These are phyloP conservation scores for Solanum sitiens DNA, from an alignment of 257 asterid genomes.

Conservation along the genomic window DNA sequence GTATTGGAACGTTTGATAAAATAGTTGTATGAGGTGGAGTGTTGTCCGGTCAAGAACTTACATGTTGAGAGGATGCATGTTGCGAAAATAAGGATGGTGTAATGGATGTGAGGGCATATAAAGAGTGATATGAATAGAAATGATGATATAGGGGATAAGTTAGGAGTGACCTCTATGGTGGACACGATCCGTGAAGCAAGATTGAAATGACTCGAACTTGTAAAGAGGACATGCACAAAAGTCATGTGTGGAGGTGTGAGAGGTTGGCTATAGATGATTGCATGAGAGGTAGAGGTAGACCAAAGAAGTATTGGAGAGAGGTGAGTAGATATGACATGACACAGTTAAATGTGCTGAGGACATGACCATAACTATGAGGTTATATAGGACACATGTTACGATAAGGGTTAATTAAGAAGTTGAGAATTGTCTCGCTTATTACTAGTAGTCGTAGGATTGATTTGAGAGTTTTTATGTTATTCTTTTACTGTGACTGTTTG, in stretches of 20 bases:
- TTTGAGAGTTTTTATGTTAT: not conserved
- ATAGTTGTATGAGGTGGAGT: not conserved
- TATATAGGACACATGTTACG: not conserved
- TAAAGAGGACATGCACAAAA: not conserved
- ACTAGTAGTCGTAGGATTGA: not conserved
- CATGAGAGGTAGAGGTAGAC: not conserved
- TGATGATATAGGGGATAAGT: not conserved
- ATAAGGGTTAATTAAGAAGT: not conserved
- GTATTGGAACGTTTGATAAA: too few relatives aligned
- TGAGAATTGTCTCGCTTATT: not conserved
- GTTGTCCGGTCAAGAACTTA: not conserved
- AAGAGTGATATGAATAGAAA: too few relatives aligned
- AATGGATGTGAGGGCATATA: not conserved
- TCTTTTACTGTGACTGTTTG: too few relatives aligned
- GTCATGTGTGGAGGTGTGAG: not conserved
- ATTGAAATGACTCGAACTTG: not conserved
- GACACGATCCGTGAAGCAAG: not conserved
- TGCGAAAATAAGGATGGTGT: not conserved
- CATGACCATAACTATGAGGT: not conserved
- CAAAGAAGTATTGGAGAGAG: not conserved
- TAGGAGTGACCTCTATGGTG: not conserved
- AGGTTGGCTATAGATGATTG: not conserved
- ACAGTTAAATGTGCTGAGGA: not conserved
- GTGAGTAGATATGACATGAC: not conserved
- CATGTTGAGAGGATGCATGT: not conserved